Base-by-base conservation (phyloP, 495 filamentous ascomycete species). In the Wilcoxina mikolae region DNA sequence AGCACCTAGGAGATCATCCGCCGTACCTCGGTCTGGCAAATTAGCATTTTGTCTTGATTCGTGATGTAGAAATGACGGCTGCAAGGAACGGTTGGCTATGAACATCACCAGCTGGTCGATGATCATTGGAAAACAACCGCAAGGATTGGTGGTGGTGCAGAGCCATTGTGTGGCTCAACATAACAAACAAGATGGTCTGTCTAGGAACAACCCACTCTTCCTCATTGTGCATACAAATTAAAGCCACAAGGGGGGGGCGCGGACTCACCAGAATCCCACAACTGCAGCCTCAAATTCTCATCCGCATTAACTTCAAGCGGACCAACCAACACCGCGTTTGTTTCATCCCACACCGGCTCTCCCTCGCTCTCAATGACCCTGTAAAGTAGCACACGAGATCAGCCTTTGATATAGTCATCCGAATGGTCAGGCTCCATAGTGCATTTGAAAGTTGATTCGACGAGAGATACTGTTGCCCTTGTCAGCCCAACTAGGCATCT, bases 1-100 rank as follows among this genome's bases (percentile, higher is more conserved):
- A 4, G 78, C 71, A 3, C 81, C 81, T 3, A 84, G 69, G 56
- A 84, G 78, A 61, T 85, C 81, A 58, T 85, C 81, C 3, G 81
- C 81, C 4, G 76, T 78, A 45, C 67, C 69, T 35, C 71, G 68
- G 65, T 85, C 49, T 52, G 49, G 17, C 12, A 11, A 24, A 46
- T 3, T 74, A 71, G 22, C 11, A 46, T 46, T 20, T 46, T 17
- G 3, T 18, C 43, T 11, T 46, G 23, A 46, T 46, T 46, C 23
- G 11, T 46, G 43, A 46, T 2, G 23, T n/a, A n/a, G n/a, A n/a
- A n/a, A n/a, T n/a, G n/a, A n/a, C n/a, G n/a, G 43, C 3, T 46
- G 43, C 22, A 24, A 24, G 22, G 22, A 46, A 46, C 43, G 23
- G 43, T 46, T 46, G 2, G 43, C 23, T 12, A 35, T 46, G 43